A percentile compares a stretch with the other conserved stretches of the same genome.
Conservation (phyloP, 2,329 filamentous ascomycete genomes). For the Hypoxylon sp. region DNA sequence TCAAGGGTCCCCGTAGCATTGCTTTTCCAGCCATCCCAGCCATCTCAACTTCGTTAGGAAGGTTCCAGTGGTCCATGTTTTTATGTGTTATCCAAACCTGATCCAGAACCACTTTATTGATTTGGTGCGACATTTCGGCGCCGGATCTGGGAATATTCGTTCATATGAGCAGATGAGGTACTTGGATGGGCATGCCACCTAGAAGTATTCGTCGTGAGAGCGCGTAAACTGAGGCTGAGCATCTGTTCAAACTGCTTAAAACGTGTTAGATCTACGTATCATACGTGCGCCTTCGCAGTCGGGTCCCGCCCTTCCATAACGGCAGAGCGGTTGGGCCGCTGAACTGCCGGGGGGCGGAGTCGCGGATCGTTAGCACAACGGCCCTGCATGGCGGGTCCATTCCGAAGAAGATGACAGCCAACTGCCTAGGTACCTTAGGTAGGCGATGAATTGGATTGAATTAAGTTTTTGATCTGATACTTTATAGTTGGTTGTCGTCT, state of each 20-base stretch:
- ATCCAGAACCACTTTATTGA: not conserved
- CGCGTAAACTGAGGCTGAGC: constrained; percentile 2
- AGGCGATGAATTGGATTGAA: too few species aligned
- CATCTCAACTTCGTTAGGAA: constrained; percentile 1
- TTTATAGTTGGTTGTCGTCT: too few species aligned
- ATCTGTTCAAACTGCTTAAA: not conserved
- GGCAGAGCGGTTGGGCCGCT: not conserved
- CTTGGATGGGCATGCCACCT: too few species aligned
- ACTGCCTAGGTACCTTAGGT: too few species aligned
- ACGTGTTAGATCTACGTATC: not conserved
- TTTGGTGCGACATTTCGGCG: constrained; percentile 2
- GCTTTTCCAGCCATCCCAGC: too few species aligned
- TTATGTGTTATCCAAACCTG: constrained; percentile 12
- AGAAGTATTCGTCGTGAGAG: too few species aligned
- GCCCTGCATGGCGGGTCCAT: not conserved
- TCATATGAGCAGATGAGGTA: too few species aligned
- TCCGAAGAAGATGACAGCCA: too few species aligned
- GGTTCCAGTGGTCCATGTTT: constrained; percentile 7
- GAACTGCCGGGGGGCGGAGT: constrained; percentile 4
- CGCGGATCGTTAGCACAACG: constrained; percentile 1
- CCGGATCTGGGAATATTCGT: not conserved
- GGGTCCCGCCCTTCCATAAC: not conserved
- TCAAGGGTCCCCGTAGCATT: constrained; percentile 1
- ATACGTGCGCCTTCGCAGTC: not conserved
- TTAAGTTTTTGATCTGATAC: too few species aligned